Conservation (phyloP, 2,329 filamentous ascomycete species). For the Cordyceps javanica region DNA sequence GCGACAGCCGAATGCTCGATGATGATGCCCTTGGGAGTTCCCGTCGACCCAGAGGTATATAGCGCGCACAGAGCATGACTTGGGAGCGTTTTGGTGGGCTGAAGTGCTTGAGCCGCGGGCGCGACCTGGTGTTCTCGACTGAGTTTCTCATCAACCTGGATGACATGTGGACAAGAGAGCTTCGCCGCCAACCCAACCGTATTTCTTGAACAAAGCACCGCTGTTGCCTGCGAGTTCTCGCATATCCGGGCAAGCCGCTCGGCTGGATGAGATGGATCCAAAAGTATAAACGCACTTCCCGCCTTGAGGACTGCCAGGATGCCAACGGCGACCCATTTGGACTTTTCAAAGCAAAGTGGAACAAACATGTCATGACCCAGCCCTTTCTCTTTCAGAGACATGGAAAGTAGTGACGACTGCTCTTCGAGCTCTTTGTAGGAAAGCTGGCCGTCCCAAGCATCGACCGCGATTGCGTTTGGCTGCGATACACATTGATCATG, state of each 20-base stretch:
- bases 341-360: slow-evolving; percentile 24
- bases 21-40: background rate
- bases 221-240: background rate
- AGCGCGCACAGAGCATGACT: background rate
- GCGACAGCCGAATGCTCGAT: background rate
- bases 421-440: slow-evolving; percentile 27
- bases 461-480: slow-evolving; percentile 26
- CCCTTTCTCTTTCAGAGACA: slow-evolving; percentile 1
- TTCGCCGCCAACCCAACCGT: background rate
- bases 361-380: slow-evolving; percentile 24
- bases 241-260: background rate
- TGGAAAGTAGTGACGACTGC: background rate
- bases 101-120: no score
- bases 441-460: slow-evolving; percentile 40
- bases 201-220: background rate
- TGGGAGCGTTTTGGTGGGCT: background rate
- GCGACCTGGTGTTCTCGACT: background rate
- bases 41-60: background rate
- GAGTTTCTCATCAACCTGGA: background rate
- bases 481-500: background rate
- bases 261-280: slow-evolving; percentile 25
- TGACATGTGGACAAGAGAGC: background rate
- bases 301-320: slow-evolving; percentile 36
- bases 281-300: slow-evolving; percentile 38
- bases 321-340: slow-evolving; percentile 22